Conservation (phyloP, 495 filamentous ascomycete genomes). For the Xylaria acuta region DNA sequence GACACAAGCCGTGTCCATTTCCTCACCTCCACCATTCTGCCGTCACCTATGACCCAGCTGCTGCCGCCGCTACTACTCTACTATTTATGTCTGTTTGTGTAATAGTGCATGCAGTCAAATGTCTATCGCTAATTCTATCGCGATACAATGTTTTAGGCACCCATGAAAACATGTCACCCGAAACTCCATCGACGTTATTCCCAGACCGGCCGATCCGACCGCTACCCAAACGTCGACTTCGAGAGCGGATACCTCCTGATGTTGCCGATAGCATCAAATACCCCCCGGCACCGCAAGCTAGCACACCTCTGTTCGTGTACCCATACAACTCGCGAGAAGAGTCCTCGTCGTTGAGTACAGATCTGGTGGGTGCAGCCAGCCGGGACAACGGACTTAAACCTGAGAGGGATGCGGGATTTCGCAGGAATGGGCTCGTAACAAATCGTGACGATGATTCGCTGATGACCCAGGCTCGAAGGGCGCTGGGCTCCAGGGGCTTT, state of each 20-base stretch:
- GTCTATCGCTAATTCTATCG: constrained; percentile 42
- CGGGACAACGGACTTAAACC: constrained; percentile 44
- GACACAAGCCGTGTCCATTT: constrained; percentile 7
- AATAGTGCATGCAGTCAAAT: constrained; percentile 37
- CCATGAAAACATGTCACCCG: constrained; percentile 62
- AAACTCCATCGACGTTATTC: constrained; percentile 76
- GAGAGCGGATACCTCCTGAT: constrained; percentile 83
- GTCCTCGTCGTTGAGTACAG: constrained; percentile 30
- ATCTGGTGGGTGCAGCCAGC: constrained; percentile 29
- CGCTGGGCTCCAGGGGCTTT: constrained; percentile 34
- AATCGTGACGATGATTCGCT: constrained; percentile 51
- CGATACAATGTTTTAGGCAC: constrained; percentile 29
- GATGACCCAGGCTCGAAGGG: constrained; percentile 36
- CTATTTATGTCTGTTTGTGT: constrained; percentile 18
- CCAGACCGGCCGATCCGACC: constrained; percentile 92
- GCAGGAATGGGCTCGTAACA: constrained; percentile 39
- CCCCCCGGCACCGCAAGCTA: constrained; percentile 70
- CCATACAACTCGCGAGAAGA: constrained; percentile 60
- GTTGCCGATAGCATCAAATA: constrained; percentile 83
- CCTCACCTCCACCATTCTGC: background rate
- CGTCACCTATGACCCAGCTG: background rate
- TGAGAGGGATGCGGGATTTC: constrained; percentile 35
- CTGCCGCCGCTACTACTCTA: background rate
- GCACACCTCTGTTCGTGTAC: constrained; percentile 77
- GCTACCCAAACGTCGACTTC: constrained; percentile 83